Percentiles rank a stretch among this genome's conserved stretches.
Evolutionary conservation across 352 stramenopile species (phyloP).

Genomic region (Phytophthora meadii): DNA sequence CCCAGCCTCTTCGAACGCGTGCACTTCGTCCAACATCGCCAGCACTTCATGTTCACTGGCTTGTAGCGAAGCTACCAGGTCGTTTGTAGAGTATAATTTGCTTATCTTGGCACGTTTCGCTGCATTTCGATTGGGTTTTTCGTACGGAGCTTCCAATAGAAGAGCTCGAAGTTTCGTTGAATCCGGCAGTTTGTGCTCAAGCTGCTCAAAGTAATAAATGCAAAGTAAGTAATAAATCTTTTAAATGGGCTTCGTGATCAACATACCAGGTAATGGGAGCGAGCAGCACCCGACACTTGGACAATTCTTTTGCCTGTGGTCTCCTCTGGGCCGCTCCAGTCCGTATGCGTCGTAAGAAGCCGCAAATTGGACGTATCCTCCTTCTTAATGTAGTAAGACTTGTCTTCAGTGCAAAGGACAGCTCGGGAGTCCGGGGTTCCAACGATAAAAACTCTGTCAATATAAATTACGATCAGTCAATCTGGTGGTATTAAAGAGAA

Average conservation of each 20-base stretch:
- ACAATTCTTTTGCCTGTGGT: slow-evolving; percentile 38
- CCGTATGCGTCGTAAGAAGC: slow-evolving; percentile 63
- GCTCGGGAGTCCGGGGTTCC: slow-evolving; percentile 59
- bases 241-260: background rate
- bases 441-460: slow-evolving; percentile 69
- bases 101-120: slow-evolving; percentile 59
- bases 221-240: too few species aligned
- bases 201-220: slow-evolving; percentile 33
- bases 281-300: slow-evolving; percentile 57
- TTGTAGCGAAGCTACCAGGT: slow-evolving; percentile 71
- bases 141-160: slow-evolving; percentile 70
- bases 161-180: slow-evolving; percentile 61
- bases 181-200: slow-evolving; percentile 71
- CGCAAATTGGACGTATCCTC: slow-evolving; percentile 87
- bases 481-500: background rate
- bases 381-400: slow-evolving; percentile 79
- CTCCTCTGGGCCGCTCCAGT: slow-evolving; percentile 52
- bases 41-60: slow-evolving; percentile 70
- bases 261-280: slow-evolving; percentile 72
- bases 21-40: slow-evolving; percentile 62
- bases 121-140: slow-evolving; percentile 31
- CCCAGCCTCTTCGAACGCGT: slow-evolving; percentile 79
- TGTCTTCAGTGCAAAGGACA: slow-evolving; percentile 72
- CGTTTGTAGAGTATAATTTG: slow-evolving; percentile 64
- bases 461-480: slow-evolving; percentile 10